Evolutionary conservation across 2,329 filamentous ascomycete species (phyloP).

Genomic region (Akanthomyces uredinophilus): DNA sequence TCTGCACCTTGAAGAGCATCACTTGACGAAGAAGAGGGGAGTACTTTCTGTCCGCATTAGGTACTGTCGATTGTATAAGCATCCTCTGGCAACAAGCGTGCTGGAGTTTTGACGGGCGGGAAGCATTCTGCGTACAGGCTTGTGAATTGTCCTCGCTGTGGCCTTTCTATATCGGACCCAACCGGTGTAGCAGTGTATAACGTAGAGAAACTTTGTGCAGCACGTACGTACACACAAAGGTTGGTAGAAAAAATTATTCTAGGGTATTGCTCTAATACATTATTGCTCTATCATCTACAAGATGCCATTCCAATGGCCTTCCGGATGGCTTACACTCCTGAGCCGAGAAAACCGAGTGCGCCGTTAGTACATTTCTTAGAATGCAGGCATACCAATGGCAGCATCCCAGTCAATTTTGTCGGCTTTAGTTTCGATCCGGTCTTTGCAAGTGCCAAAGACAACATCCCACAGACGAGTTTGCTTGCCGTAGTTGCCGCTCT

Average conservation of each 20-base stretch:
- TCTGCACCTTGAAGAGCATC: not conserved
- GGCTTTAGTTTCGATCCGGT: constrained; percentile 9
- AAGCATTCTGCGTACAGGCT: no score
- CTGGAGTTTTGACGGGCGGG: no score
- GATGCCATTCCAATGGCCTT: not conserved
- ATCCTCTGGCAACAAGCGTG: no score
- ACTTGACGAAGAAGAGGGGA: not conserved
- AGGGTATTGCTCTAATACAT: not conserved
- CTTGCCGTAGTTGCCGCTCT: constrained; percentile 18
- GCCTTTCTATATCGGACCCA: no score
- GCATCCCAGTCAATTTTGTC: constrained; percentile 13
- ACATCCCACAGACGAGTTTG: constrained; percentile 15
- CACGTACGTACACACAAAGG: no score
- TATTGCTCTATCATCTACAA: not conserved
- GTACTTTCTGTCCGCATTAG: no score
- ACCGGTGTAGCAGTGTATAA: no score
- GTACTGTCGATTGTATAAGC: no score
- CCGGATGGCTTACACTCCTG: not conserved
- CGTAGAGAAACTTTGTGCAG: no score
- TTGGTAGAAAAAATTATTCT: not conserved
- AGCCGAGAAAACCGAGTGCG: not conserved
- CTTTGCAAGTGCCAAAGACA: constrained; percentile 13
- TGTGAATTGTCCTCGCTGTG: no score
- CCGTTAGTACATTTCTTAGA: not conserved
- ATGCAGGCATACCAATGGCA: constrained; percentile 7